Evolutionary conservation across 768 basidiomycete genomes (phyloP).

Genomic region (Boletus tylopilopsis): DNA sequence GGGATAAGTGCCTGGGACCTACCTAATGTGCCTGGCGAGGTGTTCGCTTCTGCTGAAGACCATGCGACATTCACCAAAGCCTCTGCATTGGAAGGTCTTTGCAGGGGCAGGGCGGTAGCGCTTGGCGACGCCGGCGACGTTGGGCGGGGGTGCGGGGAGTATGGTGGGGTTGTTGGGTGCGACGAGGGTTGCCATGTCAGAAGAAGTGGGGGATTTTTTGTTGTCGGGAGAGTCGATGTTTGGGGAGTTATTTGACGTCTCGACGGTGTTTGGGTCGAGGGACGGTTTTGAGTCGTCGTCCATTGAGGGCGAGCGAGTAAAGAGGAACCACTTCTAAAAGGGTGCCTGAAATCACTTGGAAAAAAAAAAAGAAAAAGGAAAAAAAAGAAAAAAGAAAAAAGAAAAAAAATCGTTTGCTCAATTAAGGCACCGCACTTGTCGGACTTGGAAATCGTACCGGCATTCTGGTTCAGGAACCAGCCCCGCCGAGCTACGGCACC

Average conservation of each 20-base stretch:
- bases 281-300: conserved; percentile 35
- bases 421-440: conserved; percentile 35
- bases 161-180: conserved; percentile 19
- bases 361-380: background rate
- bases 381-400: background rate
- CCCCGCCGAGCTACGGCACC: conserved; percentile 36
- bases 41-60: conserved; percentile 96
- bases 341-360: conserved; percentile 30
- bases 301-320: conserved; percentile 29
- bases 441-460: conserved; percentile 27
- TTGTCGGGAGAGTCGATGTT: background rate
- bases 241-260: background rate
- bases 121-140: conserved; percentile 40
- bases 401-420: conserved; percentile 25
- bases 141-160: conserved; percentile 16
- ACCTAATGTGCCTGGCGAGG: conserved; percentile 94
- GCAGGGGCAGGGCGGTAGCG: conserved; percentile 81
- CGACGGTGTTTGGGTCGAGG: conserved; percentile 20
- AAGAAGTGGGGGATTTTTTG: conserved; percentile 6
- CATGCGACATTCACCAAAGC: conserved; percentile 95
- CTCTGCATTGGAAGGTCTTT: conserved; percentile 94
- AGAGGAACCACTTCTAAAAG: conserved; percentile 33
- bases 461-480: conserved; percentile 31
- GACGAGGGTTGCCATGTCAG: conserved; percentile 35
- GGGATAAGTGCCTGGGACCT: conserved; percentile 32